Base-by-base conservation (phyloP, 805 yeast genomes). In the Sugiyamaella chiloensis region DNA sequence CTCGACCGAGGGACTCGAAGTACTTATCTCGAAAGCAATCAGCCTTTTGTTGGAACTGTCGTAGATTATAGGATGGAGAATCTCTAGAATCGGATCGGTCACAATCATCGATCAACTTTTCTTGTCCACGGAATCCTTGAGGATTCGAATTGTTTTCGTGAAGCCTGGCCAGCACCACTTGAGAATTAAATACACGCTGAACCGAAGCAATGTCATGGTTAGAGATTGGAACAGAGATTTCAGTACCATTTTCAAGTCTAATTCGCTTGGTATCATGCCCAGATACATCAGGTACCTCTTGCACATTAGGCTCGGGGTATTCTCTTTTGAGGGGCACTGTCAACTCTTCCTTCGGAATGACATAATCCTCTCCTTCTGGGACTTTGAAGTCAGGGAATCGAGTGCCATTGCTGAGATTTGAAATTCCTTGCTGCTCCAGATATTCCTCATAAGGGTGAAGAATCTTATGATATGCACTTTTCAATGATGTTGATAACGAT, bases 401-500 rank as follows among this genome's bases (percentile, higher is more conserved):
- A 21, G 47, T 37, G 2, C 57, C 55, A 36, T 44, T 36, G 12
- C 29, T 19, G 9, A 51, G 17, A 11, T 32, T 36, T 1, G 32
- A 31, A 16, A 40, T 47, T 4, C 54, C 52, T 8, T 54, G 44
- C 34, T 39, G 23, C 16, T 47, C 44, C 24, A 56, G 27, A 35
- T 54, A 56, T 16, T 27, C 26, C 24, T 56, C 62, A 32, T 44
- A 60, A 1, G 63, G 62, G 11, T 24, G 44, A 7, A 79, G 53
- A 14, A 74, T 66, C 51, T 75, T 73, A 50, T 73, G 71, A 57
- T 82, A 83, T 0, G 85, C 77, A 1, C 78, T 64, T 58, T 83
- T 79, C 51, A 85, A 66, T 1, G 88, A 76, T 12, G 88, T 76
- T 11, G 87, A 80, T 39, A 85, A 63, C 9, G 88, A 81, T 26